These are phyloP conservation scores for Beta lomatogona DNA, from an alignment of 179 eudicot species.

Conservation along the genomic window DNA sequence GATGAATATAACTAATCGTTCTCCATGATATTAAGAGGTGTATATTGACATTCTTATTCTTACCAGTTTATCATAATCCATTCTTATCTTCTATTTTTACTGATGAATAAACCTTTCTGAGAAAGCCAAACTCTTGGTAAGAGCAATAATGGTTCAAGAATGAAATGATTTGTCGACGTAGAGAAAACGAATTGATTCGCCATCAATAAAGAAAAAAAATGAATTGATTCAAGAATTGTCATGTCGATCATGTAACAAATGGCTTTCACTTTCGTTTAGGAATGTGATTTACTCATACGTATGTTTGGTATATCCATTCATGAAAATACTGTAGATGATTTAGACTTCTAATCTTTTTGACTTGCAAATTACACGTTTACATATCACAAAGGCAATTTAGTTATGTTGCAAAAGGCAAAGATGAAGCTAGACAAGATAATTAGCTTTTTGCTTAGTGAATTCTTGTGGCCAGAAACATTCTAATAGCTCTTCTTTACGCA, in stretches of 20 bases:
- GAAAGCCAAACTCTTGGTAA: background rate
- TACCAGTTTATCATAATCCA: too few species aligned
- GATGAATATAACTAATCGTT: too few species aligned
- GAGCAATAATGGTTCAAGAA: background rate
- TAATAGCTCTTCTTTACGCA: background rate
- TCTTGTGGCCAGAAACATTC: background rate
- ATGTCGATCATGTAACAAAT: background rate
- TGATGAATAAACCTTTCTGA: too few species aligned
- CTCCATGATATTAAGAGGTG: too few species aligned
- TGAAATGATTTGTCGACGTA: too few species aligned
- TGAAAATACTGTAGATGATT: background rate
- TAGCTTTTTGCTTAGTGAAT: background rate
- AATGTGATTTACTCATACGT: conserved; percentile 7
- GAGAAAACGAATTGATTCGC: too few species aligned
- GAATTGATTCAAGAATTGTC: too few species aligned
- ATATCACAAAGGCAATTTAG: background rate
- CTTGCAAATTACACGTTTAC: conserved; percentile 7
- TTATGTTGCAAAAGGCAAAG: background rate
- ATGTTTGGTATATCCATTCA: conserved; percentile 6
- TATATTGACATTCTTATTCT: too few species aligned
- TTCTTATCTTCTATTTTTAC: too few species aligned
- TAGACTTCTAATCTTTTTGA: conserved; percentile 10
- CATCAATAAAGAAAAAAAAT: too few species aligned
- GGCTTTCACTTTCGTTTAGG: conserved; percentile 8
- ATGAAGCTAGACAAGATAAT: background rate